Percentiles rank a stretch among this genome's conserved stretches.
Evolutionary conservation across 2,329 filamentous ascomycete genomes (phyloP).

Genomic region (Endocalyx cinctus): DNA sequence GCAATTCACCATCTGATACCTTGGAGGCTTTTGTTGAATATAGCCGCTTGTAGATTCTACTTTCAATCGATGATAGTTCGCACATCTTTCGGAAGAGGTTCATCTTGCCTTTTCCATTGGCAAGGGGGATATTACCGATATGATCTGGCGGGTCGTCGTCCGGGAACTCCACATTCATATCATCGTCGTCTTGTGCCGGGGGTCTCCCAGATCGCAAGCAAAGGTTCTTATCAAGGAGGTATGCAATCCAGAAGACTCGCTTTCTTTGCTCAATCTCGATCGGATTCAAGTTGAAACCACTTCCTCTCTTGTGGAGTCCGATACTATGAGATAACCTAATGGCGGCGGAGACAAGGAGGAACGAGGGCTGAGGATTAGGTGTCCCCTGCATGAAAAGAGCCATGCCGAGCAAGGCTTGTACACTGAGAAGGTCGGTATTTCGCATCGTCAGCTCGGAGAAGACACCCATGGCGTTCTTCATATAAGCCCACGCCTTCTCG

Average conservation of each 20-base stretch:
- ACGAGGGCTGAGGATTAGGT: slow-evolving; percentile 91
- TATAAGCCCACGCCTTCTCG: slow-evolving; percentile 87
- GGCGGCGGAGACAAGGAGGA: slow-evolving; percentile 84
- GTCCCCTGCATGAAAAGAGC: slow-evolving; percentile 93
- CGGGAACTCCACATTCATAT: slow-evolving; percentile 93
- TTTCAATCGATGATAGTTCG: slow-evolving; percentile 86
- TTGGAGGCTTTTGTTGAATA: slow-evolving; percentile 92
- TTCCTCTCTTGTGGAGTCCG: slow-evolving; percentile 88
- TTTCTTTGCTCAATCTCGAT: slow-evolving; percentile 88
- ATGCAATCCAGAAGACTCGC: slow-evolving; percentile 62
- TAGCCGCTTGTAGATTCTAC: slow-evolving; percentile 85
- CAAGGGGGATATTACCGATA: slow-evolving; percentile 87
- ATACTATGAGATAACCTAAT: slow-evolving; percentile 91
- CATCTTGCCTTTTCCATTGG: slow-evolving; percentile 85
- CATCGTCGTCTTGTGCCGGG: slow-evolving; percentile 59
- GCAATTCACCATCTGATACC: slow-evolving; percentile 84
- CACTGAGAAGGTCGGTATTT: slow-evolving; percentile 90
- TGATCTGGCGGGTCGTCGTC: slow-evolving; percentile 88
- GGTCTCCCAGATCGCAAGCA: slow-evolving; percentile 56
- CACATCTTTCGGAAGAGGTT: slow-evolving; percentile 94
- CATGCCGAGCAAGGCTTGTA: slow-evolving; percentile 92
- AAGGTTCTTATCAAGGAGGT: slow-evolving; percentile 61
- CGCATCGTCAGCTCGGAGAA: slow-evolving; percentile 91
- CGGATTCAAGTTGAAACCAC: slow-evolving; percentile 87
- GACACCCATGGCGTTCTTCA: slow-evolving; percentile 95